Base-by-base conservation (phyloP, 1,284 basidiomycete species). In the Polyporus tsugae region DNA sequence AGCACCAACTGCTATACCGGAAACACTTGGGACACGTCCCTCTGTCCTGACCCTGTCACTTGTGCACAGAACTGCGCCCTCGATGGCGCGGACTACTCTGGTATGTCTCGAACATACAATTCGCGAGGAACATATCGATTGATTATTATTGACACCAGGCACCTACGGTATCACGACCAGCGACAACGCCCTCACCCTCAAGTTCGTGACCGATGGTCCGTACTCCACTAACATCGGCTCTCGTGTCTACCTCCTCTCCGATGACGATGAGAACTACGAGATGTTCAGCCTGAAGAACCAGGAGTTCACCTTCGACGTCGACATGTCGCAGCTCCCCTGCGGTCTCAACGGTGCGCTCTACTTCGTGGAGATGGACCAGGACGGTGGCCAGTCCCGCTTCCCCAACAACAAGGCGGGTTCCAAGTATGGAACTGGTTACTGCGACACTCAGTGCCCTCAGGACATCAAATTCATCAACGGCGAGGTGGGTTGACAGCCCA, bases 291-390 rank as follows among this genome's bases (percentile, higher is more conserved):
- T 85, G 66, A 75, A 82, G 72, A 87, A 87, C 78, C 82, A 85
- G 73, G 86, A 88, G 78, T 87, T 88, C 77, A 82, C 84, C 46
- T 87, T 88, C 77, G 86, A 87, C 75, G 86, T 89, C 75, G 86
- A 89, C 76, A 80, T 87, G 66, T 85, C 84, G 68, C 79, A 85
- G 64, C 82, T 89, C 49, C 83, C 84, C 29, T 88, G 87, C 73
- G 87, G 86, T 74, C 80, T 88, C 73, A 87, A 87, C 78, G 86
- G 85, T 65, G 85, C 85, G 15, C 76, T 82, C 69, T 83, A 83
- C 76, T 79, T 83, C 74, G 74, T 77, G 22, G 78, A 80, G 70
- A 83, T 83, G 82, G 80, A 79, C 72, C 73, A 76, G n/a, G 81
- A 83, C 69, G 82, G 82, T 72, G 82, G 81, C 63, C 60, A 78